A percentile compares a stretch with the other conserved stretches of the same genome.
Conservation (phyloP, 1,139 yeast species). For the Lodderomyces margitis region DNA sequence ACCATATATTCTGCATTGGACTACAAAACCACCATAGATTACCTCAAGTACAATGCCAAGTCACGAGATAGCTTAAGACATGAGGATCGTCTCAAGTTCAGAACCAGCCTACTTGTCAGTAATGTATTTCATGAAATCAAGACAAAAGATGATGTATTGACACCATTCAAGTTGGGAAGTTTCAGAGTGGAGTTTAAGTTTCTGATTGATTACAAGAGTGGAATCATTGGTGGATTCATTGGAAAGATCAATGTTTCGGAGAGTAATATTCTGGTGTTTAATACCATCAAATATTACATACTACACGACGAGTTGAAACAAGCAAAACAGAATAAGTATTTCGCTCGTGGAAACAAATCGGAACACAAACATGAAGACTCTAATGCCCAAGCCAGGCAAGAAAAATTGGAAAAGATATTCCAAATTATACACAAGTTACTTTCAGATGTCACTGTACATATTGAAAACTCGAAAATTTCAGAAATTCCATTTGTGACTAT, state of each 20-base stretch:
- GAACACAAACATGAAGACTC: not conserved
- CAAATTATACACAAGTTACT: constrained; percentile 12
- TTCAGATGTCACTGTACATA: constrained; percentile 26
- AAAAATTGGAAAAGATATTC: constrained; percentile 12
- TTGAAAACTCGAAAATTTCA: constrained; percentile 28
- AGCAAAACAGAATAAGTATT: constrained; percentile 5
- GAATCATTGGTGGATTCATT: constrained; percentile 16
- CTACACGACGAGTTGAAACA: constrained; percentile 8
- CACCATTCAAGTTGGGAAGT: constrained; percentile 19
- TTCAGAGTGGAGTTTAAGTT: constrained; percentile 24
- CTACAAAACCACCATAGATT: constrained; percentile 22
- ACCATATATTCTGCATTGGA: constrained; percentile 14
- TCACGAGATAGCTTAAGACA: constrained; percentile 24
- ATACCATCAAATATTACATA: constrained; percentile 15
- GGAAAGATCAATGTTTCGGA: constrained; percentile 13
- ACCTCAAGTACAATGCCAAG: constrained; percentile 19
- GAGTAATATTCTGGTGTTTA: constrained; percentile 25
- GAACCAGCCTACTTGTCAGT: constrained; percentile 18
- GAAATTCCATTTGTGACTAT: constrained; percentile 40
- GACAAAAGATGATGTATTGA: constrained; percentile 6
- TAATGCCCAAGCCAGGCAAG: not conserved
- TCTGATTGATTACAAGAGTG: constrained; percentile 21
- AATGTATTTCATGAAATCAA: constrained; percentile 12
- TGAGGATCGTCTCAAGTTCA: constrained; percentile 21
- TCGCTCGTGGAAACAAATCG: not conserved